These are phyloP conservation scores for Xylaria cubensis DNA, from an alignment of 495 filamentous ascomycete species.

Conservation along the genomic window DNA sequence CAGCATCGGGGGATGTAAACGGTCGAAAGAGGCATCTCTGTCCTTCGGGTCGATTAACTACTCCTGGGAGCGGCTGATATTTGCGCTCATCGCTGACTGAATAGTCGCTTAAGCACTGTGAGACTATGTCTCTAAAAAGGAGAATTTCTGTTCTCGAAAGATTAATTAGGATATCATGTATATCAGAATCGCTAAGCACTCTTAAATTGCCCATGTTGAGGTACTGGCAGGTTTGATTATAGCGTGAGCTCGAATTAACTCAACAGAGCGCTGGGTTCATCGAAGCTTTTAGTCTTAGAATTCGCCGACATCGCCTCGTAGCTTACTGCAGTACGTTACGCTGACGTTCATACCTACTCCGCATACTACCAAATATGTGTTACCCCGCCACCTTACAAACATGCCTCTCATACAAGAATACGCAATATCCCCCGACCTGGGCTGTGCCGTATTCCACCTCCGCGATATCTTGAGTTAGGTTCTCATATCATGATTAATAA, in stretches of 20 bases:
- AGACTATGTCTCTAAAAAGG: conserved; percentile 63
- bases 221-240: background rate
- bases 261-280: background rate
- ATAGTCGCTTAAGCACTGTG: conserved; percentile 70
- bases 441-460: too few species aligned
- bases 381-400: too few species aligned
- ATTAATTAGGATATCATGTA: conserved; percentile 64
- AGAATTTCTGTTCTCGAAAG: conserved; percentile 65
- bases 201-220: conserved; percentile 25
- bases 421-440: background rate
- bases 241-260: background rate
- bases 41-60: conserved; percentile 52
- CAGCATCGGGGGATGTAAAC: conserved; percentile 34
- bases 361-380: background rate
- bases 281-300: background rate
- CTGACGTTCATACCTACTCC: background rate
- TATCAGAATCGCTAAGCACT: conserved; percentile 66
- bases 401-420: background rate
- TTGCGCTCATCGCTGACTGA: conserved; percentile 64
- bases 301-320: conserved; percentile 15
- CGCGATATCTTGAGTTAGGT: too few species aligned
- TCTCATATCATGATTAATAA: too few species aligned
- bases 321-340: background rate
- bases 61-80: conserved; percentile 71
- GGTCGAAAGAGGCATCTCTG: conserved; percentile 41